A percentile compares a stretch with the other conserved stretches of the same genome.
Evolutionary conservation across 345 rosid genomes (phyloP).

Genomic region (Fremontodendron californicum): DNA sequence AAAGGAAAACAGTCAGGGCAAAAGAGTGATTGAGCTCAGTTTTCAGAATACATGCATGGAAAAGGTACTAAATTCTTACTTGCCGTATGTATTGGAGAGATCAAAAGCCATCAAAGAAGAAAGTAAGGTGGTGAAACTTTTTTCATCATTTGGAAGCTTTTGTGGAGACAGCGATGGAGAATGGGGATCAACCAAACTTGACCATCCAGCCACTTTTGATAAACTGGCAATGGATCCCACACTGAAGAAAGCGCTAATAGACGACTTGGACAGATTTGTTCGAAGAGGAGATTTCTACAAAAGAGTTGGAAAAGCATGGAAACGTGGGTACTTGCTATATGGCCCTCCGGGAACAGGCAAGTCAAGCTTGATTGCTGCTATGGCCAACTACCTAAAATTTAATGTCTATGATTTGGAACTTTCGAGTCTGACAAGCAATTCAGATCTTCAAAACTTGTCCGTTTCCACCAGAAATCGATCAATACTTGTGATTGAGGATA

Average conservation of each 20-base stretch:
- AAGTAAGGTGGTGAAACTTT: slow-evolving; percentile 18
- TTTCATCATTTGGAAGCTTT: background rate
- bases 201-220: slow-evolving; percentile 33
- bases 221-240: slow-evolving; percentile 27
- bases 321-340: slow-evolving; percentile 21
- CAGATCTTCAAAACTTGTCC: background rate
- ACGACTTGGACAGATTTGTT: slow-evolving; percentile 31
- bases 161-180: background rate
- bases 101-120: slow-evolving; percentile 4
- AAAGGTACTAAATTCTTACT: background rate
- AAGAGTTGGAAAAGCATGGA: slow-evolving; percentile 28
- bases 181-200: slow-evolving; percentile 22
- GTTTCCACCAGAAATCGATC: slow-evolving; percentile 1
- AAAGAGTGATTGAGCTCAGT: background rate
- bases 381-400: slow-evolving; percentile 26
- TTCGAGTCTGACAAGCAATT: background rate
- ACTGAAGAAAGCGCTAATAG: slow-evolving; percentile 1
- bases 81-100: background rate
- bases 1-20: background rate
- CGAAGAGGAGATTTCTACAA: slow-evolving; percentile 14
- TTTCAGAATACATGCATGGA: background rate
- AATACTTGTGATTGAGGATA: slow-evolving; percentile 4
- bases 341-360: slow-evolving; percentile 25
- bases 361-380: slow-evolving; percentile 27
- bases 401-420: slow-evolving; percentile 27